Base-by-base conservation (phyloP, 106 monocot species). In the Acorus calamus region DNA sequence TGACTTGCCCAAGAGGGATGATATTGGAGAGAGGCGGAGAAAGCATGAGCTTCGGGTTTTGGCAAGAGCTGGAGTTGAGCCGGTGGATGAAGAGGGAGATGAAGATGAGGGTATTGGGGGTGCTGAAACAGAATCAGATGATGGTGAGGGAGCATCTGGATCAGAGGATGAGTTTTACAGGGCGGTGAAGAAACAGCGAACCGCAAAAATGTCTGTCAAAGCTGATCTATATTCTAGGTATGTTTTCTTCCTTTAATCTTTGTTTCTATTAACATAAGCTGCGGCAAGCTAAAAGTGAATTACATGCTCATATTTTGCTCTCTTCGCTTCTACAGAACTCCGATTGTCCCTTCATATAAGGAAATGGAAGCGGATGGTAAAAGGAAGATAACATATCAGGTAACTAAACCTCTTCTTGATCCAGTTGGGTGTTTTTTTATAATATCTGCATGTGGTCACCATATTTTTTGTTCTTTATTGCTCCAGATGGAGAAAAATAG, bases 151-250 rank as follows among this genome's bases (percentile, higher is more conserved):
- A 2, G 48, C 53, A 50, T 4, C 42, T 55, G 79, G 69, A 13
- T 75, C 80, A 10, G 96, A 96, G 69, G 96, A 96, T 77, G 91
- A 85, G 58, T 91, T 88, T 55, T 87, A 96, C 44, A 71, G 71
- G 52, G 61, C 91, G 69, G 87, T 78, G 4, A 96, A 96, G 74
- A 82, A 61, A 52, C 75, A 75, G 47, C 66, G 75, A 47, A 44
- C 62, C n/a, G 73, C 80, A 63, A 96, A 81, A 56, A 75, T 91
- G 11, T 59, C 56, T 10, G 68, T 68, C 7, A 87, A 83, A 79
- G 52, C 78, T 50, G 76, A 78, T 65, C 55, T 74, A 8, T 77
- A 85, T 61, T 54, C 80, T 66, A 74, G 73, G 96, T 83, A 80
- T 14, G 66, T 41, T 42, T 61, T 41, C 44, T 58, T 28, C 28